Conservation (phyloP, 768 basidiomycete species). For the Pisolithus sp. region DNA sequence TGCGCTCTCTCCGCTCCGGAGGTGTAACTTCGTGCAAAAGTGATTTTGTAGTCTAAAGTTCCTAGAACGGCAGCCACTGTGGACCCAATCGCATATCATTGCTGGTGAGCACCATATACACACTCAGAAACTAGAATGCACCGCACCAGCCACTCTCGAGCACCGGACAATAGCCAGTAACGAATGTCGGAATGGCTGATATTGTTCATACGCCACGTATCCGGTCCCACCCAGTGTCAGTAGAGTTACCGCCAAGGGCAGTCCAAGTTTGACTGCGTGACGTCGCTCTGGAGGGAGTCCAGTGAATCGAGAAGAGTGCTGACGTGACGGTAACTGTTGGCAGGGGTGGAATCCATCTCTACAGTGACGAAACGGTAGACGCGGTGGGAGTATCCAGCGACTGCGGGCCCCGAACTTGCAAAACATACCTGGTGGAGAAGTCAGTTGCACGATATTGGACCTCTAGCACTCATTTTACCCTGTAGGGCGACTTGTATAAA, state of each 20-base stretch:
- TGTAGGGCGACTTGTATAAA: no score
- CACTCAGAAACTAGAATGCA: slow-evolving; percentile 22
- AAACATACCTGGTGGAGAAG: not conserved
- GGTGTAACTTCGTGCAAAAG: slow-evolving; percentile 47
- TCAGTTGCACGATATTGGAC: no score
- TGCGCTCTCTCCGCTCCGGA: slow-evolving; percentile 44
- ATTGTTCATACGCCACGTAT: slow-evolving; percentile 55
- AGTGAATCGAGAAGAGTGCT: not conserved
- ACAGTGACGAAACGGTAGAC: not conserved
- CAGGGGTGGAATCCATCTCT: not conserved
- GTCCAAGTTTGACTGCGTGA: slow-evolving; percentile 11
- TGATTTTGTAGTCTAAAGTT: slow-evolving; percentile 68
- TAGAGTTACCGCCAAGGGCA: slow-evolving; percentile 19
- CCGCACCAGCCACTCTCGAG: slow-evolving; percentile 64
- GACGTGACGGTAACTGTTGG: not conserved
- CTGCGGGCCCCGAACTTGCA: not conserved
- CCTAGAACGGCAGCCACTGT: slow-evolving; percentile 56
- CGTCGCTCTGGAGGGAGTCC: slow-evolving; percentile 1
- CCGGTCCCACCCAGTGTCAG: slow-evolving; percentile 27
- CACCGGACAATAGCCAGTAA: slow-evolving; percentile 72
- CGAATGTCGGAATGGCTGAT: slow-evolving; percentile 69
- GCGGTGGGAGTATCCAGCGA: not conserved
- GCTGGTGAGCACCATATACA: slow-evolving; percentile 14
- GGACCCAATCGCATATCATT: slow-evolving; percentile 7
- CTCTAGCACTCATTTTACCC: no score